These are phyloP conservation scores for Phytophthora chlamydospora DNA, from an alignment of 352 stramenopile genomes.

Conservation along the genomic window DNA sequence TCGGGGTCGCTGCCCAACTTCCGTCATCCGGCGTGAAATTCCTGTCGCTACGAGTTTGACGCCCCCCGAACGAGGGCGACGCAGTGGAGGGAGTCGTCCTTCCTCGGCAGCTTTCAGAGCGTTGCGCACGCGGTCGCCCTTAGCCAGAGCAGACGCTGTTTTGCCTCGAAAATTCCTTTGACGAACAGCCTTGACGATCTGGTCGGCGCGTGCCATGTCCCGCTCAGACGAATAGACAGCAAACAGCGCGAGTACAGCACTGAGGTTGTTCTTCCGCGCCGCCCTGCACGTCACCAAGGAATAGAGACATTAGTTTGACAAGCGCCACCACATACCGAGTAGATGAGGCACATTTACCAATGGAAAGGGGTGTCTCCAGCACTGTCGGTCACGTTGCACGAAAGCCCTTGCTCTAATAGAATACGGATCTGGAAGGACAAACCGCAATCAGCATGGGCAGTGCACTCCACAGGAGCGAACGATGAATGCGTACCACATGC, in stretches of 20 bases:
- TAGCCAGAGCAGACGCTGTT: constrained; percentile 46
- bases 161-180: constrained; percentile 56
- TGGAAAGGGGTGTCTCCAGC: constrained; percentile 68
- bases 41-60: neutral
- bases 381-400: constrained; percentile 48
- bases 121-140: constrained; percentile 48
- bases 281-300: constrained; percentile 42
- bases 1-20: constrained; percentile 27
- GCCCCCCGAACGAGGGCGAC: constrained; percentile 23
- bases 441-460: neutral
- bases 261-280: constrained; percentile 60
- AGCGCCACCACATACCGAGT: neutral
- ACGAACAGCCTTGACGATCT: constrained; percentile 42
- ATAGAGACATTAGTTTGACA: neutral
- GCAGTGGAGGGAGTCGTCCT: constrained; percentile 41
- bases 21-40: constrained; percentile 35
- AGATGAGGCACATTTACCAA: constrained; percentile 41
- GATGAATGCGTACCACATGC: constrained; percentile 43
- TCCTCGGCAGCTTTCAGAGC: constrained; percentile 59
- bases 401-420: constrained; percentile 51
- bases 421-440: constrained; percentile 47
- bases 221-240: constrained; percentile 41
- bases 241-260: constrained; percentile 58
- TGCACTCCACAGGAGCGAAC: neutral
- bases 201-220: constrained; percentile 33